Conservation (phyloP, 2,329 filamentous ascomycete genomes). For the Colletotrichum orbiculare region DNA sequence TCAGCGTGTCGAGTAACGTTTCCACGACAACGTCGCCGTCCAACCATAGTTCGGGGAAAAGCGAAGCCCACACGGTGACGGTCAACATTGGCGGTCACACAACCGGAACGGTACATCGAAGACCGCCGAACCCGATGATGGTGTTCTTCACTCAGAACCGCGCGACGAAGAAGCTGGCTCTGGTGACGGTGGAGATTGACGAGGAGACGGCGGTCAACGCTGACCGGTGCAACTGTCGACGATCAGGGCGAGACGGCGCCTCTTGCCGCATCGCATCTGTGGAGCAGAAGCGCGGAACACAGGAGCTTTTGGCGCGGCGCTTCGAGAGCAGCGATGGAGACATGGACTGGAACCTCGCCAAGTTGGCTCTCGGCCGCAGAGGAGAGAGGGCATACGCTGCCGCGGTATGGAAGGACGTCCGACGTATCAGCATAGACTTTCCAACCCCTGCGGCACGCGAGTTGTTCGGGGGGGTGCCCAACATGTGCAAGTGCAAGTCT, state of each 20-base stretch:
- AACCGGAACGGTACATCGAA: conserved; percentile 45
- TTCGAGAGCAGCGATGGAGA: conserved; percentile 40
- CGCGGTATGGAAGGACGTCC: conserved; percentile 41
- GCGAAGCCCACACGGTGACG: conserved; percentile 35
- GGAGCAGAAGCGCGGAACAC: conserved; percentile 43
- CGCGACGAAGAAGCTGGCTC: conserved; percentile 39
- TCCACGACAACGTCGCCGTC: conserved; percentile 30
- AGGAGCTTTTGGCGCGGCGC: conserved; percentile 41
- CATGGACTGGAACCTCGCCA: conserved; percentile 45
- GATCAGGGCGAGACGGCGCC: conserved; percentile 41
- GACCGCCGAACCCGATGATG: conserved; percentile 47
- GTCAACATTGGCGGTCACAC: conserved; percentile 39
- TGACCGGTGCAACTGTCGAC: conserved; percentile 48
- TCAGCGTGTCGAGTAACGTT: conserved; percentile 35
- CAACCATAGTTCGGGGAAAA: conserved; percentile 33
- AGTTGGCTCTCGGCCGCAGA: conserved; percentile 39
- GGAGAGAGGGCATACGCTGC: conserved; percentile 28
- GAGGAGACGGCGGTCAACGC: conserved; percentile 47
- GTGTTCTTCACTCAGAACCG: conserved; percentile 46
- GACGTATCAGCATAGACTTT: conserved; percentile 47
- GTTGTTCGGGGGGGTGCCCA: conserved; percentile 44
- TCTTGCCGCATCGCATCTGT: conserved; percentile 35
- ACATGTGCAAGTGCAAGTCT: conserved; percentile 42
- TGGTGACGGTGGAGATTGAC: conserved; percentile 47
- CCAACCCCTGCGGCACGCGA: conserved; percentile 38